Conservation (phyloP, 2,329 filamentous ascomycete genomes). For the Aureobasidium melanogenum region DNA sequence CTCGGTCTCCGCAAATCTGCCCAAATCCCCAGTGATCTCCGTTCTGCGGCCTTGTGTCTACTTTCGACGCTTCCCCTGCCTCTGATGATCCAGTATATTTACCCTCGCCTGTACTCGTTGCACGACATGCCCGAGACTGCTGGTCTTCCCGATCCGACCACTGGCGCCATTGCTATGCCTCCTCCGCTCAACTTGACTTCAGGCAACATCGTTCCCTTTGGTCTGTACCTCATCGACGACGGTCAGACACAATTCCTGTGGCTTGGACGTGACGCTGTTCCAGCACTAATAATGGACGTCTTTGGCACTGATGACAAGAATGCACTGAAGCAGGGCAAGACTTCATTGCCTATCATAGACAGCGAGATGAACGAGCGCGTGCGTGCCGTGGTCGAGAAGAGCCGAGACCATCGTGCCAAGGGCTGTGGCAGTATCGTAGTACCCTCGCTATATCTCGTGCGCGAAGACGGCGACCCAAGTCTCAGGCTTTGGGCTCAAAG, state of each 20-base stretch:
- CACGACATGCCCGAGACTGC: conserved; percentile 96
- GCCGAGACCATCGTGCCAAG: conserved; percentile 73
- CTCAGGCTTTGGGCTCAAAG: conserved; percentile 96
- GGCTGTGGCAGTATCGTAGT: conserved; percentile 89
- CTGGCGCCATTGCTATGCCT: conserved; percentile 81
- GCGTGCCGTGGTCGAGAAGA: conserved; percentile 84
- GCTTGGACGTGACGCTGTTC: conserved; percentile 87
- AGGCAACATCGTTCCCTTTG: conserved; percentile 77
- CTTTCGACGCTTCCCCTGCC: conserved; percentile 90
- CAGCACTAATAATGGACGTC: conserved; percentile 78
- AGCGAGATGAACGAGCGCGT: conserved; percentile 96
- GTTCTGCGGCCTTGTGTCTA: conserved; percentile 84
- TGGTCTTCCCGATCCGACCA: conserved; percentile 74
- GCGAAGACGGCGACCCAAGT: conserved; percentile 92
- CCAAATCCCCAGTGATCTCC: conserved; percentile 87
- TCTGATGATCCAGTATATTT: conserved; percentile 84
- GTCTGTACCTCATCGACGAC: conserved; percentile 92
- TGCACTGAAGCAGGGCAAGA: conserved; percentile 85
- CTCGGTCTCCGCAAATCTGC: conserved; percentile 80
- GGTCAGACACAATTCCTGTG: conserved; percentile 96
- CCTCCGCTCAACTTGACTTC: conserved; percentile 79
- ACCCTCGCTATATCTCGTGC: conserved; percentile 85
- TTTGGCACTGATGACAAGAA: conserved; percentile 80
- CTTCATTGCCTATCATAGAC: conserved; percentile 74
- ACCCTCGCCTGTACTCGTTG: conserved; percentile 58